phyloP scores from a whole-genome alignment of 1,284 basidiomycete genomes.

The Pisolithus thermaeus region DNA sequence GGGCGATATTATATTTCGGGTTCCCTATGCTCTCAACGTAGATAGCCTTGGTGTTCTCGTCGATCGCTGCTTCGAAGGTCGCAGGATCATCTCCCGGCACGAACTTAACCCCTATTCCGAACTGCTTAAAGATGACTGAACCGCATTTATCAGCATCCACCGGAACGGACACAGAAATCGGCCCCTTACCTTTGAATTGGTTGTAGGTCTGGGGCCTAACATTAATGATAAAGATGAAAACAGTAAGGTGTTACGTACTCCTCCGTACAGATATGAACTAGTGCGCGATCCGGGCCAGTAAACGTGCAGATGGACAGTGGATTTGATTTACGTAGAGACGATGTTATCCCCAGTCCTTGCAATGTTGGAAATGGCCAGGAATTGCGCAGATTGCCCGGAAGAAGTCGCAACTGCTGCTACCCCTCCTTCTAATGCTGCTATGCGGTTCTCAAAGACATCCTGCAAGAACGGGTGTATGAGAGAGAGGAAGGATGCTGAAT shows the following conservation, averaged over 20 bases:
- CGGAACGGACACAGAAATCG: not conserved
- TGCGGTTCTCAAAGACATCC: slow-evolving; percentile 83
- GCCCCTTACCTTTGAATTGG: slow-evolving; percentile 70
- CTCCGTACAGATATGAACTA: slow-evolving; percentile 63
- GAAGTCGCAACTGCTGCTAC: slow-evolving; percentile 73
- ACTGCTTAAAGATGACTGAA: slow-evolving; percentile 71
- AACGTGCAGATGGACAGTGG: not conserved
- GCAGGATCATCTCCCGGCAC: slow-evolving; percentile 59
- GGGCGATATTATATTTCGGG: slow-evolving; percentile 73
- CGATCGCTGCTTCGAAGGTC: slow-evolving; percentile 68
- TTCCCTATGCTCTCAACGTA: slow-evolving; percentile 85
- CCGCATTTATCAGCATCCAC: too few species aligned
- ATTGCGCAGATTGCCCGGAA: slow-evolving; percentile 80
- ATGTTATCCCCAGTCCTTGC: slow-evolving; percentile 78
- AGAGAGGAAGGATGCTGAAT: not conserved
- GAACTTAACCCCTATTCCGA: slow-evolving; percentile 75
- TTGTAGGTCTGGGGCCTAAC: slow-evolving; percentile 62
- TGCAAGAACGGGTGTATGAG: slow-evolving; percentile 17
- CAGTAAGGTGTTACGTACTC: slow-evolving; percentile 35
- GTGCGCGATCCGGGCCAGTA: not conserved
- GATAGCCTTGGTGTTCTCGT: slow-evolving; percentile 73
- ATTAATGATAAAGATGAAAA: not conserved
- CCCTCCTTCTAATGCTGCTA: slow-evolving; percentile 82
- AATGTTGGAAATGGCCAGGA: slow-evolving; percentile 67
- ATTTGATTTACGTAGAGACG: slow-evolving; percentile 52